A percentile compares a stretch with the other conserved stretches of the same genome.
These are phyloP conservation scores for Phaffia rhodozyma DNA, from an alignment of 1,284 basidiomycete species.

Conservation along the genomic window DNA sequence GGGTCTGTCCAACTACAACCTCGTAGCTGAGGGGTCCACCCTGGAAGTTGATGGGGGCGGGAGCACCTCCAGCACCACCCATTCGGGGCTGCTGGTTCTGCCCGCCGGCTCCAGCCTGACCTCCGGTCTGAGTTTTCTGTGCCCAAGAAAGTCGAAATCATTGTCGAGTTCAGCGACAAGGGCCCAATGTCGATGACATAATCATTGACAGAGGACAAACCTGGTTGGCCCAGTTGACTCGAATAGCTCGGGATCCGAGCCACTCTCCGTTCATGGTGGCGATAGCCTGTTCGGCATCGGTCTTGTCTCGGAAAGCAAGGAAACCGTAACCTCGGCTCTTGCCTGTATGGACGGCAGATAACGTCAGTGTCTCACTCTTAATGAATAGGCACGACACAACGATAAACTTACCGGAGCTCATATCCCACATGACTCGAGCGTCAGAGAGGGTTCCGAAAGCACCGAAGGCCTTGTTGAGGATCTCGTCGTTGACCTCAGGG, in stretches of 20 bases:
- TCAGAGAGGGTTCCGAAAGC: constrained; percentile 91
- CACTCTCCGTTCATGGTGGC: constrained; percentile 99
- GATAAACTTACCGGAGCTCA: constrained; percentile 91
- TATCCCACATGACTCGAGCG: constrained; percentile 99
- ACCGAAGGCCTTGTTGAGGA: constrained; percentile 86
- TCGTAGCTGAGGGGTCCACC: constrained; percentile 79
- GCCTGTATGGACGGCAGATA: background rate
- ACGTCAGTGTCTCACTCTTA: background rate
- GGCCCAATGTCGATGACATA: too few species aligned
- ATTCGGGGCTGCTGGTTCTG: constrained; percentile 15
- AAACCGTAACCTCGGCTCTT: constrained; percentile 57
- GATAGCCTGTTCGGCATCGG: constrained; percentile 95
- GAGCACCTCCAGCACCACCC: constrained; percentile 38
- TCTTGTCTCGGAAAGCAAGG: constrained; percentile 87
- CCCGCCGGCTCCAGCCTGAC: constrained; percentile 26
- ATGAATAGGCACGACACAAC: constrained; percentile 19
- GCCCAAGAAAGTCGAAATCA: background rate
- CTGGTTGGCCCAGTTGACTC: constrained; percentile 99
- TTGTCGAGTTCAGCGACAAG: too few species aligned
- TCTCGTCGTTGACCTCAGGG: constrained; percentile 96
- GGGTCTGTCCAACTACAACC: constrained; percentile 73
- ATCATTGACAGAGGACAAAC: background rate
- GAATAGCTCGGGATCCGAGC: constrained; percentile 91
- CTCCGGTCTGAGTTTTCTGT: constrained; percentile 62
- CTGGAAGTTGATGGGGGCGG: constrained; percentile 72